Evolutionary conservation across 2,329 filamentous ascomycete genomes (phyloP), one percentile per base, ranked within the genome.

Genomic region (Pestalotiopsis sp.): DNA sequence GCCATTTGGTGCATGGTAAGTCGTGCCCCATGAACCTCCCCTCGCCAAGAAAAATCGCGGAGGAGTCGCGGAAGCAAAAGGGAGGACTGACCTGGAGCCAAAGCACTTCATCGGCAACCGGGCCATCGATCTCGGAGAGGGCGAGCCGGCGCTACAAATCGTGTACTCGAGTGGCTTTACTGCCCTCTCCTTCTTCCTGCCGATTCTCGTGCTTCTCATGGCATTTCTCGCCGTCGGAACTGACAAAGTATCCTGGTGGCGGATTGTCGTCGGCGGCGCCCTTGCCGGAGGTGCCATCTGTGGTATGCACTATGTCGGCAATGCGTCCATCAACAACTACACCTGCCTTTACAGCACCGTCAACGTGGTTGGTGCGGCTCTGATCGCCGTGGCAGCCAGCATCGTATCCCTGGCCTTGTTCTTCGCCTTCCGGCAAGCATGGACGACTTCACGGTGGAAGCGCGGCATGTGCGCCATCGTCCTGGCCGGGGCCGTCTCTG

Each of bases 221-320:
- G 92, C 93, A 23, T 95, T 97, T 75, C 85, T 91, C 69, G 86
- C 90, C 41, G 88, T 92, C 59, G 93, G 89, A 5, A 85, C 86
- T 36, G 87, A 88, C 70, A 82, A 78, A 36, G 84, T 91, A 14
- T 86, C 85, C 20, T 87, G 87, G 80, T 80, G 86, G 79, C 87
- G 90, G 59, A 85, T 92, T 12, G 76, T 85, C 7, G 75, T 88
- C 4, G 91, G 92, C 9, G 93, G 93, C 6, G 76, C 89, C 1
- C 84, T 95, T 58, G 91, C 92, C 1, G 94, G 94, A 14, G 84
- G 90, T 4, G 91, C 93, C 25, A 91, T 96, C 64, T 93, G 92
- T 69, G 92, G 91, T 39, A 96, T 97, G 93, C 93, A 97, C 78
- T 97, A 96, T 75, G 83, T 95, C 20, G 93, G 93, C n/a, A 94